A percentile compares a stretch with the other conserved stretches of the same genome.
Evolutionary conservation across 108 stramenopile species (phyloP).

Genomic region (Cyclotella kingstonii): DNA sequence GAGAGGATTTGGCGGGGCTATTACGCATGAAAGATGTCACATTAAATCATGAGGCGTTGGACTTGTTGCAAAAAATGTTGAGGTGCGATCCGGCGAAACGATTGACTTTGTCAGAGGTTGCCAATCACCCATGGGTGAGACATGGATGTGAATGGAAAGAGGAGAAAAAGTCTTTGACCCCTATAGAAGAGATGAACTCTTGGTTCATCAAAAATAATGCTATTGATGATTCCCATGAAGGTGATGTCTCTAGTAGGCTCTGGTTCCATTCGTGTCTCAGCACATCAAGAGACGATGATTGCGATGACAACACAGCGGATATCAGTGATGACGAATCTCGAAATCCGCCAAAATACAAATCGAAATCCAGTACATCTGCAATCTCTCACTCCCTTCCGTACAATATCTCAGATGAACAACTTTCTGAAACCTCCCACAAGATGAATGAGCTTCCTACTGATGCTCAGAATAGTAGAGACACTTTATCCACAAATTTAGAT

Average conservation of each 20-base stretch:
- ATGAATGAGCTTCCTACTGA: neutral
- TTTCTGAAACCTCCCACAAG: slow-evolving; percentile 9
- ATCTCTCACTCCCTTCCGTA: neutral
- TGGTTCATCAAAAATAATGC: slow-evolving; percentile 28
- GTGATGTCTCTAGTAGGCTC: neutral
- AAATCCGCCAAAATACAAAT: neutral
- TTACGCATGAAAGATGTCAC: slow-evolving; percentile 42
- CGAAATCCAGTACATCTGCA: neutral
- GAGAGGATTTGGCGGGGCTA: slow-evolving; percentile 49
- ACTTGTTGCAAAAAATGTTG: slow-evolving; percentile 86
- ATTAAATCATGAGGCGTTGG: slow-evolving; percentile 50
- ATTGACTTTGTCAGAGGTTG: slow-evolving; percentile 63
- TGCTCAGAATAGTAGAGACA: neutral
- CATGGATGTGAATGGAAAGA: slow-evolving; percentile 2
- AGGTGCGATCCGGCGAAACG: slow-evolving; percentile 60
- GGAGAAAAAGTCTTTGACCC: neutral
- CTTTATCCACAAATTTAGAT: neutral
- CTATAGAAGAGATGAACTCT: slow-evolving; percentile 4
- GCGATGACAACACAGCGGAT: slow-evolving; percentile 1
- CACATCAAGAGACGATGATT: neutral
- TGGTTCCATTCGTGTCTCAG: slow-evolving; percentile 4
- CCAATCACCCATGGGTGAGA: slow-evolving; percentile 76
- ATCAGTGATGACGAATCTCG: slow-evolving; percentile 1
- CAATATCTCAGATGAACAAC: slow-evolving; percentile 2
- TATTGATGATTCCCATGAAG: slow-evolving; percentile 6